Percentiles rank a stretch among this genome's conserved stretches.
Evolutionary conservation across 2,329 filamentous ascomycete genomes (phyloP).

Genomic region (Cercospora beticola): DNA sequence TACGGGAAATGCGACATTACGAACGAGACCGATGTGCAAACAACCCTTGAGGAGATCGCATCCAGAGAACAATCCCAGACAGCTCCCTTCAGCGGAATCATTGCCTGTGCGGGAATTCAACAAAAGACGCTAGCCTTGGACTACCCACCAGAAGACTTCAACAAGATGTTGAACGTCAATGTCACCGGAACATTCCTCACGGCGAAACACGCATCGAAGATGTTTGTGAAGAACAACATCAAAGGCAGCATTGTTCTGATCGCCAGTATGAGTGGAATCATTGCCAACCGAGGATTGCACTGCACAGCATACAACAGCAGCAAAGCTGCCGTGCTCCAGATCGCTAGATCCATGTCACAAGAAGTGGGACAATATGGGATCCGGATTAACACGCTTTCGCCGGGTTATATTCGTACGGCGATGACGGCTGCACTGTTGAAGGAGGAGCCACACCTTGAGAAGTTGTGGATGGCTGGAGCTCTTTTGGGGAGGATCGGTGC

Average conservation of each 20-base stretch:
- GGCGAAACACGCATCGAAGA: conserved; percentile 36
- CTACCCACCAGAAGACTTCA: conserved; percentile 38
- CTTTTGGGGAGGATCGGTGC: conserved; percentile 55
- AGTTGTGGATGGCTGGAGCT: conserved; percentile 55
- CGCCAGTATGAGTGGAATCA: conserved; percentile 41
- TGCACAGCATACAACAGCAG: conserved; percentile 55
- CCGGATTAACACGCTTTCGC: conserved; percentile 37
- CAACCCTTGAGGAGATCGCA: conserved; percentile 61
- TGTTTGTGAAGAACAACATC: conserved; percentile 36
- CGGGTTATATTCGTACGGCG: conserved; percentile 40
- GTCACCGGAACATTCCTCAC: conserved; percentile 41
- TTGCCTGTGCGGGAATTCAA: conserved; percentile 33
- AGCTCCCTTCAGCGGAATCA: conserved; percentile 58
- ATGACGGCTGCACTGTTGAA: conserved; percentile 39
- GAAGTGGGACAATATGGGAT: conserved; percentile 50
- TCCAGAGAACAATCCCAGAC: conserved; percentile 65
- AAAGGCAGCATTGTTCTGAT: conserved; percentile 42
- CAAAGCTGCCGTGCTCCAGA: conserved; percentile 56
- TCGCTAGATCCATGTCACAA: conserved; percentile 53
- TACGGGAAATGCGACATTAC: conserved; percentile 78
- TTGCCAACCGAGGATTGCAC: conserved; percentile 47
- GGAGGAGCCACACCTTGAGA: conserved; percentile 52
- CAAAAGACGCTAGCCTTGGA: conserved; percentile 34
- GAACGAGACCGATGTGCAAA: conserved; percentile 53
- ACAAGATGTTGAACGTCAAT: conserved; percentile 42